Evolutionary conservation across 2,329 filamentous ascomycete species (phyloP), one percentile per base, ranked within the genome.

Genomic region (Juglanconis sp.): DNA sequence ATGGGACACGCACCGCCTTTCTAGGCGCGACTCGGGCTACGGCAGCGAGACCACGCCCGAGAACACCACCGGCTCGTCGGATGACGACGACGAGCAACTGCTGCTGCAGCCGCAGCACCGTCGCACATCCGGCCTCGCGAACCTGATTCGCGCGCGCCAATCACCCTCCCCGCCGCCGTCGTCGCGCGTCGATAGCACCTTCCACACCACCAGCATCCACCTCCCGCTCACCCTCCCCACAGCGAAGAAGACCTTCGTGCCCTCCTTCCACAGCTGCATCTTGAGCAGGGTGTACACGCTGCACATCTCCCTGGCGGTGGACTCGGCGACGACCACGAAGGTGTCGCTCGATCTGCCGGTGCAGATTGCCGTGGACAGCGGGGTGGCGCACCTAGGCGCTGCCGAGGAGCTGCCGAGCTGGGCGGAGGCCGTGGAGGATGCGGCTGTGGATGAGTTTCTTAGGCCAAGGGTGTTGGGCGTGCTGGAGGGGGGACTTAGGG

Each of bases 261-360:
- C 83, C 0, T 81, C 81, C 5, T 86, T 86, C 67, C 81, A 85
- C 72, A 81, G 79, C 8, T 86, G 83, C 73, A 79, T 86, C 68
- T 73, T 77, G 42, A 81, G 81, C 7, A 79, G 83, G 32, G 77
- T 78, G n/a, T 86, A 86, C 69, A 76, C 79, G 4, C 68, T 86
- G 35, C 77, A 79, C 64, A 65, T 81, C 47, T 71, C 73, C 13
- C 67, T 86, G 5, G 74, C 72, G 6, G 55, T 77, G 9, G 62
- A 66, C 5, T 72, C 75, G 3, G 77, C 75, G 15, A 72, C 78
- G 7, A 71, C 74, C 2, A 77, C 74, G 4, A 75, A 72, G 54
- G 65, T 84, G 46, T 76, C 74, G 44, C 69, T 85, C 32, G 68
- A 69, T 30, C 68, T 85, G 47, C 82, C 82, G 6, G 64, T 85